These are phyloP conservation scores for Fusarium sp. DNA, from an alignment of 2,329 filamentous ascomycete species.

Conservation along the genomic window DNA sequence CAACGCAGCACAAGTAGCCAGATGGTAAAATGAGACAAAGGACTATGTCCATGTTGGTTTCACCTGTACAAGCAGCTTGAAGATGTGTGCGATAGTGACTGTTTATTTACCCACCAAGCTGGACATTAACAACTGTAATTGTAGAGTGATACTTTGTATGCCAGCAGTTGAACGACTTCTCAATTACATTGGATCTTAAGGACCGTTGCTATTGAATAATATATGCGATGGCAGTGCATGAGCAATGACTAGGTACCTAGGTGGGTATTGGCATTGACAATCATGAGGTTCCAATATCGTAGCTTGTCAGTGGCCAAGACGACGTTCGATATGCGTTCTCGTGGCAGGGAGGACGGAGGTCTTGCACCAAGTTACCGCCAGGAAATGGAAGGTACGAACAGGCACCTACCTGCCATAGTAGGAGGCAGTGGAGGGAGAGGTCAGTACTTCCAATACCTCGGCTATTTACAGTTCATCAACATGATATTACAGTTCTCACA, in stretches of 20 bases:
- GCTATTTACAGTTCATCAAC: slow-evolving; percentile 7
- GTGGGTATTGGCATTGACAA: not conserved
- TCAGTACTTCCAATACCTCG: not conserved
- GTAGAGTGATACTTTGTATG: not conserved
- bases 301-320: not conserved
- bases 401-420: not conserved
- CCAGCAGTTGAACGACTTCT: not conserved
- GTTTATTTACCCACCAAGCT: not conserved
- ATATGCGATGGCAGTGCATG: not conserved
- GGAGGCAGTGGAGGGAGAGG: not conserved
- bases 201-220: not conserved
- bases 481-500: slow-evolving; percentile 28
- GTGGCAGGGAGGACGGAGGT: not conserved
- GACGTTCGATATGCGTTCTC: not conserved
- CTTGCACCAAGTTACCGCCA: not conserved
- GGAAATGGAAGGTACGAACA: not conserved
- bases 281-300: not conserved
- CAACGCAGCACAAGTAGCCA: slow-evolving; percentile 1
- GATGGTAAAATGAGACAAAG: slow-evolving; percentile 14
- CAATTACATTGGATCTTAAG: not conserved
- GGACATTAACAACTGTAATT: not conserved
- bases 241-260: not conserved
- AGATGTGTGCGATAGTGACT: not conserved
- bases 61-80: not conserved
- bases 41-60: not conserved